phyloP scores from a whole-genome alignment of 108 stramenopile species.

The Pseudonitzschia delicatissima region DNA sequence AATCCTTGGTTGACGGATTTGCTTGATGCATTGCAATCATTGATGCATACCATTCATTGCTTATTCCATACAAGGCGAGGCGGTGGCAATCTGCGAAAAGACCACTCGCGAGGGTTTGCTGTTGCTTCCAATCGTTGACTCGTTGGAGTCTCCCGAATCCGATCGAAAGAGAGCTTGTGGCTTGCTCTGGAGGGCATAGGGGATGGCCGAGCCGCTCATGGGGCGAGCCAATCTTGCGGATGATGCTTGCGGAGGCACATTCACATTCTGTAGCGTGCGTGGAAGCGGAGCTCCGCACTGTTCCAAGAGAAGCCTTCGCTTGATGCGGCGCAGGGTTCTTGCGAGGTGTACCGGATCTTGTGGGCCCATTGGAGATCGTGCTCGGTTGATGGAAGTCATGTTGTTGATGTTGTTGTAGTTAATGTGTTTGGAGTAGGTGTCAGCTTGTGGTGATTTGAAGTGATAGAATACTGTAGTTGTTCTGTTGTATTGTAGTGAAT shows the following conservation, averaged over 20 bases:
- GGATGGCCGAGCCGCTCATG: too few relatives aligned
- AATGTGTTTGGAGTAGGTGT: not conserved
- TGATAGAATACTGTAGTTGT: too few relatives aligned
- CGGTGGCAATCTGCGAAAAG: not conserved
- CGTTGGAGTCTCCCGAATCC: not conserved
- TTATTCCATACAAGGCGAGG: slow-evolving; percentile 2
- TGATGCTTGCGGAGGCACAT: too few relatives aligned
- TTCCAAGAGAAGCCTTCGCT: slow-evolving; percentile 29
- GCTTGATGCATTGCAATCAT: too few relatives aligned
- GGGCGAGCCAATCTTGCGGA: too few relatives aligned
- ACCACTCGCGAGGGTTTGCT: not conserved
- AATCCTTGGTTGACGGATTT: too few relatives aligned
- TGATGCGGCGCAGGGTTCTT: slow-evolving; percentile 29
- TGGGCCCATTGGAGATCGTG: not conserved
- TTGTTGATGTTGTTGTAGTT: not conserved
- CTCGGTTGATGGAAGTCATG: not conserved
- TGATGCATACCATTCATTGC: too few relatives aligned
- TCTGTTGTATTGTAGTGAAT: too few relatives aligned
- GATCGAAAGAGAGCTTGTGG: not conserved
- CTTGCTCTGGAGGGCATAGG: too few relatives aligned
- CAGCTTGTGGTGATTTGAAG: not conserved
- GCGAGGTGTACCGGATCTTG: slow-evolving; percentile 12
- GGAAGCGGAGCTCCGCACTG: slow-evolving; percentile 18
- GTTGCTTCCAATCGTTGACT: slow-evolving; percentile 5
- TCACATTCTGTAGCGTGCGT: not conserved